phyloP scores from a whole-genome alignment of 768 basidiomycete genomes.

The Pulveroboletus sp. region DNA sequence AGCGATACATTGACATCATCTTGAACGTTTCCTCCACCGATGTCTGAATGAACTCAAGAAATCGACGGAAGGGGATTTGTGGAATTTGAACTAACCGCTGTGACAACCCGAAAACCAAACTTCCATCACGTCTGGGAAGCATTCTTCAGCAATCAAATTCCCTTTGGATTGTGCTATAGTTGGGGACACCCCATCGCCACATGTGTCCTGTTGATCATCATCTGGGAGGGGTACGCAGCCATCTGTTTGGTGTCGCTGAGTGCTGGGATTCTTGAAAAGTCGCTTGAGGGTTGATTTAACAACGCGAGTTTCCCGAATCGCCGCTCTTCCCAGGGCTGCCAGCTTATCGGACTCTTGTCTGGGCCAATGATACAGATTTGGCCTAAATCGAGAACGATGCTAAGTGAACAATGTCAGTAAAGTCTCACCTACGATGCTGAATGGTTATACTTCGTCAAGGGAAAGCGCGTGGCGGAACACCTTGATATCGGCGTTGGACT shows the following conservation, averaged over 20 bases:
- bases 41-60: conserved; percentile 40
- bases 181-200: not conserved
- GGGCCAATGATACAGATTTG: conserved; percentile 57
- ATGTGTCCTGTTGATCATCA: not conserved
- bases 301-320: not conserved
- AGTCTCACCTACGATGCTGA: not conserved
- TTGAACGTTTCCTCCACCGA: conserved; percentile 62
- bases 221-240: not conserved
- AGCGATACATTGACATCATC: conserved; percentile 44
- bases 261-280: not conserved
- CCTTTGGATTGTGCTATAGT: not conserved
- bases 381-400: conserved; percentile 65
- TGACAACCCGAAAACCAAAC: conserved; percentile 83
- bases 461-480: conserved; percentile 76
- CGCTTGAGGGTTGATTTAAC: not conserved
- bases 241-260: not conserved
- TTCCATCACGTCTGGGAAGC: conserved; percentile 56
- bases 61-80: not conserved
- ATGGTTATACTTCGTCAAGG: conserved; percentile 61
- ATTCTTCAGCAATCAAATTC: not conserved
- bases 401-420: conserved; percentile 26
- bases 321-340: not conserved
- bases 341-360: conserved; percentile 23
- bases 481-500: conserved; percentile 59
- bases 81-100: conserved; percentile 43